Evolutionary conservation across 495 filamentous ascomycete species (phyloP).

Genomic region (Penicillium desertorum): DNA sequence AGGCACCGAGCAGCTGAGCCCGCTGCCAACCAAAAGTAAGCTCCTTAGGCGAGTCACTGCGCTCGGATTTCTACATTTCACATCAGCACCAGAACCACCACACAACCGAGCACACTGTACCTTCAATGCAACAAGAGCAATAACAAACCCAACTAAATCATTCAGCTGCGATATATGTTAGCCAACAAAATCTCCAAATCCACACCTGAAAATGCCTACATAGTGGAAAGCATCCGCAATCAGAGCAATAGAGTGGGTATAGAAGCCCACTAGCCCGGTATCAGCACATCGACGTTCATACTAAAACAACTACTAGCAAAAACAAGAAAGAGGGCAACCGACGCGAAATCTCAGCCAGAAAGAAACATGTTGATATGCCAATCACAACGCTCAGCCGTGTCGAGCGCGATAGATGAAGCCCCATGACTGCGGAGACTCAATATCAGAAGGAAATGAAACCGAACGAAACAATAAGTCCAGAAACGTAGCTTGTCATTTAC

Average conservation of each 20-base stretch:
- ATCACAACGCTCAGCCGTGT: slow-evolving; percentile 48
- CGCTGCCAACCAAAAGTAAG: slow-evolving; percentile 70
- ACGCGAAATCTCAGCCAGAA: slow-evolving; percentile 52
- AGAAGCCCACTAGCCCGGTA: slow-evolving; percentile 60
- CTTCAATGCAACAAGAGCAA: slow-evolving; percentile 82
- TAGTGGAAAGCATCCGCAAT: slow-evolving; percentile 95
- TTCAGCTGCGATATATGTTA: slow-evolving; percentile 63
- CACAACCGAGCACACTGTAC: slow-evolving; percentile 37
- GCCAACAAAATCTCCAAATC: neutral
- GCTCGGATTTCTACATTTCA: slow-evolving; percentile 28
- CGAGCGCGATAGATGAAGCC: slow-evolving; percentile 34
- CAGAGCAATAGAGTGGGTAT: slow-evolving; percentile 79
- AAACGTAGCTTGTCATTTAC: neutral
- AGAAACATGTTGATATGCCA: slow-evolving; percentile 51
- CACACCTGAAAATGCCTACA: slow-evolving; percentile 45
- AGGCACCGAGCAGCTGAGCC: slow-evolving; percentile 82
- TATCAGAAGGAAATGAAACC: neutral
- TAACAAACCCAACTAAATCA: slow-evolving; percentile 82
- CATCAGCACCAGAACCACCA: neutral
- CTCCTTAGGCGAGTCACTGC: slow-evolving; percentile 32
- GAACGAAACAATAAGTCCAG: neutral
- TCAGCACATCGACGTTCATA: slow-evolving; percentile 12
- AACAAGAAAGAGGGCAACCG: slow-evolving; percentile 8
- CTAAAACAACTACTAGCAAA: neutral
- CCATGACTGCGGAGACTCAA: slow-evolving; percentile 20